phyloP scores from a whole-genome alignment of 169 alveolate genomes.

The Babesia sp. region DNA sequence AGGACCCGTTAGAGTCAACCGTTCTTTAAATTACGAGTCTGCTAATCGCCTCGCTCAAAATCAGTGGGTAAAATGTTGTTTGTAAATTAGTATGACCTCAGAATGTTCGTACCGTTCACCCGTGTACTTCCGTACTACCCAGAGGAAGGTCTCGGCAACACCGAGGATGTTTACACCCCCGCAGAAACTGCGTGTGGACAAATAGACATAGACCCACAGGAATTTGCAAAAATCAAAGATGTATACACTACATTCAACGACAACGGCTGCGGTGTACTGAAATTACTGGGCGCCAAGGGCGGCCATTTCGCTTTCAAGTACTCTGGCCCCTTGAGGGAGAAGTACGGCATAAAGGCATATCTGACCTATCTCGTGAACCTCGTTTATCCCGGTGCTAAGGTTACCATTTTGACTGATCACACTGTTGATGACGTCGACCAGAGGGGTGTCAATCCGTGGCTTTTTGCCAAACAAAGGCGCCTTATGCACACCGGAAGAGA shows the following conservation, averaged over 20 bases:
- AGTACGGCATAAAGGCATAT: constrained; percentile 64
- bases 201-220: constrained; percentile 67
- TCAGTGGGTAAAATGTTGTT: neutral
- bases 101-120: constrained; percentile 52
- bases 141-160: constrained; percentile 71
- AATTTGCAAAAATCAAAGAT: constrained; percentile 60
- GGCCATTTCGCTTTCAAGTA: constrained; percentile 70
- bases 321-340: constrained; percentile 63
- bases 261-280: constrained; percentile 70
- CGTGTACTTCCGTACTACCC: constrained; percentile 37
- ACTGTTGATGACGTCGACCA: constrained; percentile 16
- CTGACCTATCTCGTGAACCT: constrained; percentile 38
- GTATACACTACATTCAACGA: constrained; percentile 70
- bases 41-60: constrained; percentile 75
- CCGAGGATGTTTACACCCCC: constrained; percentile 69
- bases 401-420: constrained; percentile 53
- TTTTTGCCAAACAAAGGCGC: constrained; percentile 54
- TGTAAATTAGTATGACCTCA: neutral
- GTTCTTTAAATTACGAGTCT: constrained; percentile 56
- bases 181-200: constrained; percentile 74
- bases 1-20: constrained; percentile 61
- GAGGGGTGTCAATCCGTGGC: constrained; percentile 55
- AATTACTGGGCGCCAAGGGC: constrained; percentile 68
- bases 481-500: constrained; percentile 56
- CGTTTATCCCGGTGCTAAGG: constrained; percentile 66